Conservation (phyloP, 2,329 filamentous ascomycete species). For the Emydomyces testavorans region DNA sequence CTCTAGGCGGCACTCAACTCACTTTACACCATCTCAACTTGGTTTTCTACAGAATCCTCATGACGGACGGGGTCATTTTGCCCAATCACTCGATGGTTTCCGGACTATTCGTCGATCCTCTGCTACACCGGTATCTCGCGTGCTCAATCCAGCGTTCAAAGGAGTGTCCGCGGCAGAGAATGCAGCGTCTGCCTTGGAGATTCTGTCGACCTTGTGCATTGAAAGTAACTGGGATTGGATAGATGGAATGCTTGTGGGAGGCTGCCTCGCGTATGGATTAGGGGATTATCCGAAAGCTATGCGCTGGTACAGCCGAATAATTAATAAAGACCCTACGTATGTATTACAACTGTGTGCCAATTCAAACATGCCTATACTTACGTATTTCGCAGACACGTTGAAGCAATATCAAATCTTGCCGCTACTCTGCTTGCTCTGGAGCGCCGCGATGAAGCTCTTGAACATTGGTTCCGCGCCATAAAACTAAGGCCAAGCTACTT, state of each 20-base stretch:
- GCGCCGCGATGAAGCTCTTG: slow-evolving; percentile 70
- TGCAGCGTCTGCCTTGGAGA: slow-evolving; percentile 57
- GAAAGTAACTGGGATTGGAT: slow-evolving; percentile 80
- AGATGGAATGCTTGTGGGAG: slow-evolving; percentile 82
- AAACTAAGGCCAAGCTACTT: slow-evolving; percentile 76
- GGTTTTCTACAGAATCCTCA: slow-evolving; percentile 11
- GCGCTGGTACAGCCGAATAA: slow-evolving; percentile 44
- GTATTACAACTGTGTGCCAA: slow-evolving; percentile 19
- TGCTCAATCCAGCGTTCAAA: slow-evolving; percentile 24
- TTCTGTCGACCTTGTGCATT: slow-evolving; percentile 62
- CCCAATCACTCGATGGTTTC: slow-evolving; percentile 23
- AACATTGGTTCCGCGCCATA: slow-evolving; percentile 75
- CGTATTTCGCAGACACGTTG: slow-evolving; percentile 57
- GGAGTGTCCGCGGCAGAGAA: slow-evolving; percentile 40
- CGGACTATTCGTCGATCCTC: slow-evolving; percentile 26
- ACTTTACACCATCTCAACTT: slow-evolving; percentile 15
- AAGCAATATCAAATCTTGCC: slow-evolving; percentile 86
- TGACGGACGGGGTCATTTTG: slow-evolving; percentile 17
- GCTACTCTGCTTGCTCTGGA: slow-evolving; percentile 78
- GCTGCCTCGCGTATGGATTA: slow-evolving; percentile 82
- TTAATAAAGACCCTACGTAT: slow-evolving; percentile 47
- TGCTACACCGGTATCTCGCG: slow-evolving; percentile 26
- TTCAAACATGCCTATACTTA: slow-evolving; percentile 15
- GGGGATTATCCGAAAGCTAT: slow-evolving; percentile 63
- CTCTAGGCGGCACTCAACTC: slow-evolving; percentile 13